Percentiles rank a stretch among this genome's conserved stretches.
Conservation (phyloP, 2,329 filamentous ascomycete genomes). For the Geosmithia putterillii region DNA sequence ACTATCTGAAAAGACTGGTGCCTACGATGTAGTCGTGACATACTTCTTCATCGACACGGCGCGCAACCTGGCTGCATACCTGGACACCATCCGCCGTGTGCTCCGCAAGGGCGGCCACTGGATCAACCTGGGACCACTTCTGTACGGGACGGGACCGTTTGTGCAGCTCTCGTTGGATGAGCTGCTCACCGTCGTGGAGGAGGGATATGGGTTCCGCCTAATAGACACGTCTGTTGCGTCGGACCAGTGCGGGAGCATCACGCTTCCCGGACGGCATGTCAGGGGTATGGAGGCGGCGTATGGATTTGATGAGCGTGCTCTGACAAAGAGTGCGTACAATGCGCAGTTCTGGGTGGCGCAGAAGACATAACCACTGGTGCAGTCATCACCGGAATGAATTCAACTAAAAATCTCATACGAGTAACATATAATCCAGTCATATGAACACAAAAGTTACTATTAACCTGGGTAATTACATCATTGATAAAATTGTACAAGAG, state of each 20-base stretch:
- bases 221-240: constrained; percentile 25
- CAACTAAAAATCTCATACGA: too few relatives aligned
- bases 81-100: constrained; percentile 37
- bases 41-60: constrained; percentile 52
- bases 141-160: constrained; percentile 41
- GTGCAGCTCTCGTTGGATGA: constrained; percentile 44
- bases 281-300: constrained; percentile 37
- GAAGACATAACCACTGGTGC: constrained; percentile 3
- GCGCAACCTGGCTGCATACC: constrained; percentile 39
- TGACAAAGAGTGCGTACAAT: constrained; percentile 39
- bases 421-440: too few relatives aligned
- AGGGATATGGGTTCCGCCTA: constrained; percentile 39
- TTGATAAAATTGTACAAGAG: too few relatives aligned
- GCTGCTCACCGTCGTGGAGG: constrained; percentile 30
- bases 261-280: constrained; percentile 25
- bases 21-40: constrained; percentile 38
- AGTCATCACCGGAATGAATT: neutral
- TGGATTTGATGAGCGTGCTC: constrained; percentile 33
- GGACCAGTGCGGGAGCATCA: constrained; percentile 24
- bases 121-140: constrained; percentile 43
- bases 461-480: too few relatives aligned
- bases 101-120: constrained; percentile 35
- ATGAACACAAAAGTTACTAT: too few relatives aligned
- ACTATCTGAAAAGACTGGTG: constrained; percentile 11
- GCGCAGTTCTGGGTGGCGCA: constrained; percentile 41